Conservation (phyloP, 192 early-diverging fungal genomes). For the Gamsiella multidivaricata region DNA sequence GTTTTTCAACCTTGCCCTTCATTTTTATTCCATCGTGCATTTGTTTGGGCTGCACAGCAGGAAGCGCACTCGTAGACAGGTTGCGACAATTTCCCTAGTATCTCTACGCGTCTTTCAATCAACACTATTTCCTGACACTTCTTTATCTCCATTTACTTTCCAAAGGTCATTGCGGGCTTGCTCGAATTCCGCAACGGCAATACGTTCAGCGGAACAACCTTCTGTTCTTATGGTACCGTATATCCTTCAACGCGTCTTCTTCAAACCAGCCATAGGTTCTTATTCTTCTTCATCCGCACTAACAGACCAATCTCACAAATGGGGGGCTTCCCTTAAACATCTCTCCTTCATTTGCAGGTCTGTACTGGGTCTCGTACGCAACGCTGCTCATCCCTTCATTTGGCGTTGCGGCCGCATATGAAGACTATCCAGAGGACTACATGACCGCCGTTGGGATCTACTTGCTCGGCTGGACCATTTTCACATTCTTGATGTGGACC, state of each 20-base stretch:
- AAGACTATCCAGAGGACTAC: slow-evolving; percentile 48
- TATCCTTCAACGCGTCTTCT: no score
- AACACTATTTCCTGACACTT: no score
- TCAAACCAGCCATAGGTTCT: no score
- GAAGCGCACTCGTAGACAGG: no score
- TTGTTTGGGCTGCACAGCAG: no score
- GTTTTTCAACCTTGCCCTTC: no score
- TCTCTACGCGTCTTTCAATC: no score
- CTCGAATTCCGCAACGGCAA: slow-evolving; percentile 44
- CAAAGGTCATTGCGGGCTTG: slow-evolving; percentile 39
- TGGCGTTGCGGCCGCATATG: slow-evolving; percentile 56
- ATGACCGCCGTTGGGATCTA: slow-evolving; percentile 60
- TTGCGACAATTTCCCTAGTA: background rate
- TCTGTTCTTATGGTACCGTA: slow-evolving; percentile 43
- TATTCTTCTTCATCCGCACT: no score
- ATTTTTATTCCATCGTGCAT: no score
- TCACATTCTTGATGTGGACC: slow-evolving; percentile 63
- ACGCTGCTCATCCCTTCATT: slow-evolving; percentile 61
- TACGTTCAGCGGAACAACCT: slow-evolving; percentile 46
- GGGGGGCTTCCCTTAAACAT: no score
- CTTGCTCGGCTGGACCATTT: slow-evolving; percentile 61
- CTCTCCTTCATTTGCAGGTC: slow-evolving; percentile 35
- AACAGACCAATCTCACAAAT: no score
- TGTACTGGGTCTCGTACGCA: slow-evolving; percentile 67
- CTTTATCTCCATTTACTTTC: background rate